A percentile compares a stretch with the other conserved stretches of the same genome.
These are phyloP conservation scores for Paramecium sonneborni DNA, from an alignment of 73 alveolate genomes.

Conservation along the genomic window DNA sequence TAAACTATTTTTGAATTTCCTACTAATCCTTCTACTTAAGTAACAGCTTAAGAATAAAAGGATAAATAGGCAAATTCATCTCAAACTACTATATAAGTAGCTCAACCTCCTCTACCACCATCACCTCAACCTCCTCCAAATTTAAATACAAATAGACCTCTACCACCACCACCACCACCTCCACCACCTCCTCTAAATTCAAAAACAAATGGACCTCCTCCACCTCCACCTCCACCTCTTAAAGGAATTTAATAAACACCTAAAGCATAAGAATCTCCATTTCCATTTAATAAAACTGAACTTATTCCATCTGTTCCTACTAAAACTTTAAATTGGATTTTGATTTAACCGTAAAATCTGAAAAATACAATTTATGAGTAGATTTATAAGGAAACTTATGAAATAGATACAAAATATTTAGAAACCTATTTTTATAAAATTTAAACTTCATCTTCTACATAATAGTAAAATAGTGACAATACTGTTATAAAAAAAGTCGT, in stretches of 20 bases:
- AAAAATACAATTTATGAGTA: conserved; percentile 26
- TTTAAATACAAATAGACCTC: too few relatives aligned
- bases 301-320: conserved; percentile 17
- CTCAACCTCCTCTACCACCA: neutral
- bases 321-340: conserved; percentile 33
- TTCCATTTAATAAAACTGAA: neutral
- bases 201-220: neutral
- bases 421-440: neutral
- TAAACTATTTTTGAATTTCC: neutral
- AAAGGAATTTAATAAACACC: neutral
- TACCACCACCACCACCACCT: conserved; percentile 53
- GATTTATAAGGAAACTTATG: neutral
- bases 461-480: neutral
- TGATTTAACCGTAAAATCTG: neutral
- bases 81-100: too few relatives aligned
- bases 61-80: neutral
- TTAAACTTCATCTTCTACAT: neutral
- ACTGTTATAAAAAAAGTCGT: neutral
- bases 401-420: neutral
- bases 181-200: conserved; percentile 21
- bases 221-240: neutral
- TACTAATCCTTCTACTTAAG: neutral
- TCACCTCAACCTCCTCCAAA: too few relatives aligned
- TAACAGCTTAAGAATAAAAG: neutral
- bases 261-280: neutral